These are phyloP conservation scores for Penicillium ochrochloron DNA, from an alignment of 495 filamentous ascomycete genomes.

Conservation along the genomic window DNA sequence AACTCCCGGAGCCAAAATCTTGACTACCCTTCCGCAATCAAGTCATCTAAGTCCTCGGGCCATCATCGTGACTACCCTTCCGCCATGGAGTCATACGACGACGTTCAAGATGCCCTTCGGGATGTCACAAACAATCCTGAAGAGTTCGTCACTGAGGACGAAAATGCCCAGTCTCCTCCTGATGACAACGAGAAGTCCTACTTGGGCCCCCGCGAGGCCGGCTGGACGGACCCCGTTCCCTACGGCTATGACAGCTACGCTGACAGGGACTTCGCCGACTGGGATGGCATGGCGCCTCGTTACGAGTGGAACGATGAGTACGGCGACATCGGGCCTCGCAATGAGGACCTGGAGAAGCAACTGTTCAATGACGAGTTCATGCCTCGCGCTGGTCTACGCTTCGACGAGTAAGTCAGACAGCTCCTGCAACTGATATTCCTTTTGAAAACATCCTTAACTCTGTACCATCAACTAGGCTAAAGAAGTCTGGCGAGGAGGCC, in stretches of 20 bases:
- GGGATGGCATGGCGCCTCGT: conserved; percentile 61
- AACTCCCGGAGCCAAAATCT: neutral
- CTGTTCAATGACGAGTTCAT: conserved; percentile 66
- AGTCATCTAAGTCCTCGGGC: conserved; percentile 3
- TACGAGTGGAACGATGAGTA: conserved; percentile 88
- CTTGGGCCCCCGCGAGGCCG: conserved; percentile 40
- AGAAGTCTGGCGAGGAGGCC: neutral
- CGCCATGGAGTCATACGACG: conserved; percentile 30
- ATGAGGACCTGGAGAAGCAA: conserved; percentile 67
- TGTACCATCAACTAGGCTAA: neutral
- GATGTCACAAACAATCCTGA: conserved; percentile 37
- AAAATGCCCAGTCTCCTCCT: conserved; percentile 27
- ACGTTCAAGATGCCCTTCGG: conserved; percentile 35
- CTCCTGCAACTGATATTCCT: too few relatives aligned
- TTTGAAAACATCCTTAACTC: neutral
- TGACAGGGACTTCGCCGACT: conserved; percentile 40
- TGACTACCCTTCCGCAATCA: conserved; percentile 17
- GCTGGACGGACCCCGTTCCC: conserved; percentile 57
- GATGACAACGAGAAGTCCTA: conserved; percentile 36
- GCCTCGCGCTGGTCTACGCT: conserved; percentile 45
- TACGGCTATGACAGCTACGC: conserved; percentile 60
- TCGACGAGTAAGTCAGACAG: conserved; percentile 41
- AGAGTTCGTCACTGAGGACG: conserved; percentile 14
- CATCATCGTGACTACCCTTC: neutral
- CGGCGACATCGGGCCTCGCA: conserved; percentile 79